Percentiles rank a stretch among this genome's conserved stretches.
Conservation (phyloP, 2,329 filamentous ascomycete genomes). For the Cladosporium cucumerinum region DNA sequence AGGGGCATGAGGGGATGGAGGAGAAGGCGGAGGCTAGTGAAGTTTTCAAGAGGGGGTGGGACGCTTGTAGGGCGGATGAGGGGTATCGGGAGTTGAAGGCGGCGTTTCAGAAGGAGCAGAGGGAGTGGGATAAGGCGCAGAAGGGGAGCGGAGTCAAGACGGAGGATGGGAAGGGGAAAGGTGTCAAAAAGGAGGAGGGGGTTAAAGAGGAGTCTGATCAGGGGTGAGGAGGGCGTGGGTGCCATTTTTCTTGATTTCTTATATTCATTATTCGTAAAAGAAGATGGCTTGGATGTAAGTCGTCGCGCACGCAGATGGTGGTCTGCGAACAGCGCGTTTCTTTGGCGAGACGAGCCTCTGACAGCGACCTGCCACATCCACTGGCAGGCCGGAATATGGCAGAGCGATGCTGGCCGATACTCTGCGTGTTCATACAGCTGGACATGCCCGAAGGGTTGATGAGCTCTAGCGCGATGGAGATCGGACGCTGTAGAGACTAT, state of each 20-base stretch:
- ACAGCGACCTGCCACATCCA: neutral
- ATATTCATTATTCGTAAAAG: neutral
- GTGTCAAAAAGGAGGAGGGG: neutral
- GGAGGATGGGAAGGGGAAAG: neutral
- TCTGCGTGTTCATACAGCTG: neutral
- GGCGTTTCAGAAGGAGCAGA: constrained; percentile 48
- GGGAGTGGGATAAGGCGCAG: constrained; percentile 36
- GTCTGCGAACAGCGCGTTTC: neutral
- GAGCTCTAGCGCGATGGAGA: neutral
- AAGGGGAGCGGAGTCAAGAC: neutral
- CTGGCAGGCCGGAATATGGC: neutral
- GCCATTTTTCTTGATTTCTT: neutral
- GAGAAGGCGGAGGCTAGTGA: constrained; percentile 52
- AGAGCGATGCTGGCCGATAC: neutral
- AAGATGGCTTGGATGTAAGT: neutral
- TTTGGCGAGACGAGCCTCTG: neutral
- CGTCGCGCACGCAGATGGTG: neutral
- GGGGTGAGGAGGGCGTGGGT: neutral
- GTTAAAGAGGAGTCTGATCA: constrained; percentile 1
- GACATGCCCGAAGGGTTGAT: neutral
- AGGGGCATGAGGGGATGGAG: constrained; percentile 43
- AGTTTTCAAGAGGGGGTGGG: constrained; percentile 51
- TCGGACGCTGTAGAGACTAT: neutral
- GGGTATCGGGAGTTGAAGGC: constrained; percentile 46
- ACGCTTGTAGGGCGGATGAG: constrained; percentile 44